Evolutionary conservation across 208 protist species (phyloP), one percentile per base, ranked within the genome.

Genomic region (Phytomonas sp.): DNA sequence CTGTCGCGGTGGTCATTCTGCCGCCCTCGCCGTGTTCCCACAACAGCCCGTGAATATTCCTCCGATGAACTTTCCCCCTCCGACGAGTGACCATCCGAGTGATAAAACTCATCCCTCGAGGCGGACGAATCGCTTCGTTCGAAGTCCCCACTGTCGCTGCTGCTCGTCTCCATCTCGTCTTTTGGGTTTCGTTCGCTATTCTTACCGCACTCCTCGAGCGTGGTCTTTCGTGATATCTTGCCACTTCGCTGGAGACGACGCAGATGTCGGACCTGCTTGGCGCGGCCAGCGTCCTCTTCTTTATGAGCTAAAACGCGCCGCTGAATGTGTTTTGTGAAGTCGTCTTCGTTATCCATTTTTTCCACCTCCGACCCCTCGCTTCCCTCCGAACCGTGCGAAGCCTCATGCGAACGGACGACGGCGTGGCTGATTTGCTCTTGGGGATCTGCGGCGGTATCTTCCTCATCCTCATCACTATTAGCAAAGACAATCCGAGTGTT

Each of bases 241-340:
- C 91, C 88, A 31, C 67, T 65, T 46, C 79, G 78, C 65, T 96
- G 87, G 36, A 94, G 72, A 5, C 80, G 73, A 28, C 91, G 91
- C 34, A 94, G 84, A 43, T 85, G 86, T 7, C 91, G 88, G 46
- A 96, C 71, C 60, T 89, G 79, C 70, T 91, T 90, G 6, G 87
- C 84, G 17, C 91, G 81, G 30, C 88, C 87, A 31, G 69, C 29
- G 73, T 96, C 91, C 4, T 75, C 75, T 5, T 51, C 72, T 29
- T 86, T 82, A n/a, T 51, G 74, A 13, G 62, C 63, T 53, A 78
- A 66, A 37, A 96, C 78, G 53, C 84, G 84, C 56, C 68, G 60
- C 51, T 53, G 40, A 32, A 65, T 65, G 6, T 23, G 33, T 40
- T 65, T 65, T 2, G 46, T 56, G 46, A 56, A 56, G 20, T 56